Evolutionary conservation across 1,284 basidiomycete genomes (phyloP), one percentile per base, ranked within the genome.

Genomic region (Taiwanofungus camphoratus): DNA sequence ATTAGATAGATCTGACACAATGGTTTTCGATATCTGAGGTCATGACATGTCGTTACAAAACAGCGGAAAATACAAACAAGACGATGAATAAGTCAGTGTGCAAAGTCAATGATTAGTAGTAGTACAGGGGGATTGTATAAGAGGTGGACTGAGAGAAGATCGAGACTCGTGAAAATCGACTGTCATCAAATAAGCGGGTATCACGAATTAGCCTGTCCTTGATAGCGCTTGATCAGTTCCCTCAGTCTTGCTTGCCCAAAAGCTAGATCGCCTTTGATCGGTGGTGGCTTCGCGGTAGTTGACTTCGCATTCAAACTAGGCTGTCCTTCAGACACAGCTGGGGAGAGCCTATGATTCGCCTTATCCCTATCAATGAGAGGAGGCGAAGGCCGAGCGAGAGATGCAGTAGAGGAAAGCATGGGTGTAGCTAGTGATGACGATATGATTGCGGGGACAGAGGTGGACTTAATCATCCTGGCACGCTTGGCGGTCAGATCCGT

Each of bases 171-270:
- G 26, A 13, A 8, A 27, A 27, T 7, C 26, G 31, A 16, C 11
- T 9, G 6, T 9, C 18, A 18, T 33, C 31, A 18, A 33, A 16
- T 24, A n/a, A 38, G 11, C 21, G 13, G 19, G 36, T 31, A 41
- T 50, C 35, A 48, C 20, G 42, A 21, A 37, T 51, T 49, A 24
- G 50, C 40, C 42, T 53, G 51, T 50, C 68, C 67, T 55, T 89
- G 86, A 60, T 88, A 88, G 57, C 83, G 84, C 70, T 78, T 82
- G 59, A 89, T 89, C 50, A 89, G 64, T 62, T 88, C 86, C 45
- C 82, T 67, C 50, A 89, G 62, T 45, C 80, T 68, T 13, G 83
- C 82, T 59, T 87, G 80, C 12, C 86, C 87, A 63, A 87, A 86
- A 5, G 74, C 80, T 43, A 82, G 60, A 26, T 83, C 77, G 7